Conservation (phyloP, 2,329 filamentous ascomycete genomes). For the Aureobasidium vineae region DNA sequence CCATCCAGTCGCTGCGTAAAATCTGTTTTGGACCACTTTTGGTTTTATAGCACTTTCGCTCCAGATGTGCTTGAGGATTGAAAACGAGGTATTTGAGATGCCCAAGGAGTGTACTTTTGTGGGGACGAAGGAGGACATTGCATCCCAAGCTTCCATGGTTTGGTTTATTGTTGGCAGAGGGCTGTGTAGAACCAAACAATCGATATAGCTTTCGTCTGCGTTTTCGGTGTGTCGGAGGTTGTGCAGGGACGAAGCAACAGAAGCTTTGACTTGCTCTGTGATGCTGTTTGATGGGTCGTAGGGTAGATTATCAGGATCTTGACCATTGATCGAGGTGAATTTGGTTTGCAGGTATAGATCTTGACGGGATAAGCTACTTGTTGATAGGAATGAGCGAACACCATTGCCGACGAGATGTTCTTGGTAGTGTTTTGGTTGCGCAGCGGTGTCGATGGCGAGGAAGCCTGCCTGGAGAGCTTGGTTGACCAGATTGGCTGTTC, state of each 20-base stretch:
- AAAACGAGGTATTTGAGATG: conserved; percentile 67
- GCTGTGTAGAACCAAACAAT: conserved; percentile 60
- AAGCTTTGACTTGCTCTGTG: conserved; percentile 63
- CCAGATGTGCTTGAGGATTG: conserved; percentile 56
- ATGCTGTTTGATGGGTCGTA: conserved; percentile 61
- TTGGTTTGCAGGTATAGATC: conserved; percentile 82
- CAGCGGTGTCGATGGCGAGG: conserved; percentile 71
- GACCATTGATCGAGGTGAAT: conserved; percentile 65
- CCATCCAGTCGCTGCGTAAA: conserved; percentile 59
- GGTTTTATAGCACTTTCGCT: conserved; percentile 52
- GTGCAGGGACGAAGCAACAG: conserved; percentile 63
- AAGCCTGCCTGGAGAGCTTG: conserved; percentile 68
- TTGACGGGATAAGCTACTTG: conserved; percentile 57
- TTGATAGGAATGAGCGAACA: conserved; percentile 59
- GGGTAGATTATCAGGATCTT: conserved; percentile 60
- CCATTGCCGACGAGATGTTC: conserved; percentile 69
- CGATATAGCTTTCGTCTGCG: conserved; percentile 51
- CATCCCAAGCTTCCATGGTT: conserved; percentile 64
- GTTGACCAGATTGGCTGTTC: conserved; percentile 65
- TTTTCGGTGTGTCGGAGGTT: conserved; percentile 55
- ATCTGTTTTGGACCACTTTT: conserved; percentile 72
- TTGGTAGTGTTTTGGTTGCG: conserved; percentile 74
- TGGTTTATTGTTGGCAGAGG: conserved; percentile 52
- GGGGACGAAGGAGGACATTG: conserved; percentile 66
- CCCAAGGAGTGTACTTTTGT: conserved; percentile 64